phyloP scores from a whole-genome alignment of 2,329 filamentous ascomycete species.

The Aspergillus pseudotamarii region DNA sequence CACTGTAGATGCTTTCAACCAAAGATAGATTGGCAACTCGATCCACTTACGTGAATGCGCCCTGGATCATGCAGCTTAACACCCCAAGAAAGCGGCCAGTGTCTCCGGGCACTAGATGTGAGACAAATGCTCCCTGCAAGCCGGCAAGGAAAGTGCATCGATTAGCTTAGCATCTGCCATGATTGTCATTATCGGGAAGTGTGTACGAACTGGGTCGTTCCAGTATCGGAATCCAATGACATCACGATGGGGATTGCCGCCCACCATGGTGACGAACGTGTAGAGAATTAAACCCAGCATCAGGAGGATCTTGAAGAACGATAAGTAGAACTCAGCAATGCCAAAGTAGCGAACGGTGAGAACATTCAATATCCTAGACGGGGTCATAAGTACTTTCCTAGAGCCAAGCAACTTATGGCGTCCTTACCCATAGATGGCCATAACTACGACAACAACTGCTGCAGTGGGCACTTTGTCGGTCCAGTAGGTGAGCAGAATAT shows the following conservation, averaged over 20 bases:
- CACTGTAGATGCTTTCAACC: too few species aligned
- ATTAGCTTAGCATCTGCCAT: neutral
- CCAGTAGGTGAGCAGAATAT: conserved; percentile 43
- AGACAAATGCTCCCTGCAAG: conserved; percentile 60
- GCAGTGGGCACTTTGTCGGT: conserved; percentile 42
- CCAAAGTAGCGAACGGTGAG: conserved; percentile 49
- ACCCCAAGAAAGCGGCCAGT: conserved; percentile 58
- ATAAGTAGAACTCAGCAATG: conserved; percentile 51
- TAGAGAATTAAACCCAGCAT: conserved; percentile 34
- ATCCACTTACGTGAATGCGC: conserved; percentile 56
- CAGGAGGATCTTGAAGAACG: conserved; percentile 44
- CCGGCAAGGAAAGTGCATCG: too few species aligned
- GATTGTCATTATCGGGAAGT: too few species aligned
- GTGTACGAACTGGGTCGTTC: conserved; percentile 51
- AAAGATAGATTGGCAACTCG: neutral
- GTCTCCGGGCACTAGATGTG: conserved; percentile 61
- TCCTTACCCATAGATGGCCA: conserved; percentile 41
- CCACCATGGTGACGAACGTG: conserved; percentile 79
- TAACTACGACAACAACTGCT: conserved; percentile 40
- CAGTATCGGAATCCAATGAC: conserved; percentile 71
- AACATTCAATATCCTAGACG: conserved; percentile 38
- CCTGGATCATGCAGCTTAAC: conserved; percentile 72
- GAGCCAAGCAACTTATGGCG: neutral
- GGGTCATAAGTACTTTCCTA: neutral
- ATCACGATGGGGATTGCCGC: conserved; percentile 72